phyloP scores from a whole-genome alignment of 176 grass and related monocot species.

The Phoenix roebelenii region DNA sequence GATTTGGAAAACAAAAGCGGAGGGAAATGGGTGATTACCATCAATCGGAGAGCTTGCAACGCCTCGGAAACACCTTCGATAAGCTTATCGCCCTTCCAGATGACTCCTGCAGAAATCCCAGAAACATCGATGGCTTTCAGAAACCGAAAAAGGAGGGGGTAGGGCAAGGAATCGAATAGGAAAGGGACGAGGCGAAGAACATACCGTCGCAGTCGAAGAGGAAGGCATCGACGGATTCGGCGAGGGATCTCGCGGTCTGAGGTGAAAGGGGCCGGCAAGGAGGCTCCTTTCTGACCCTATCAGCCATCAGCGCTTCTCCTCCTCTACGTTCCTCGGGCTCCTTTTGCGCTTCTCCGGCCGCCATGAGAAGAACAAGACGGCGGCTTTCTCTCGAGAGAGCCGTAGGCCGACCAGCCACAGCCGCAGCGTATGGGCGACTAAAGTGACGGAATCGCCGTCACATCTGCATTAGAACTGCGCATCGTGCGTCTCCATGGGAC shows the following conservation, averaged over 20 bases:
- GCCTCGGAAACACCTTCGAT: constrained; percentile 69
- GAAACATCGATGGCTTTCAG: constrained; percentile 3
- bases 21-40: constrained; percentile 28
- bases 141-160: neutral
- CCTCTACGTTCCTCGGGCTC: neutral
- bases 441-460: too few relatives aligned
- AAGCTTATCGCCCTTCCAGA: constrained; percentile 89
- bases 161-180: neutral
- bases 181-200: neutral
- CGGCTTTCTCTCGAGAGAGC: too few relatives aligned
- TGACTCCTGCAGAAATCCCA: constrained; percentile 42
- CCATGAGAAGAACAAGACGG: neutral
- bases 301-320: constrained; percentile 13
- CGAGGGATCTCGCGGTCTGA: constrained; percentile 47
- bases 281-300: constrained; percentile 3
- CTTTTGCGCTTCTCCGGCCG: neutral
- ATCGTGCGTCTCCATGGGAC: too few relatives aligned
- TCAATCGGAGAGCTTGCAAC: constrained; percentile 47
- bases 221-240: constrained; percentile 70
- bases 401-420: too few relatives aligned
- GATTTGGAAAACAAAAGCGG: neutral
- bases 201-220: constrained; percentile 90
- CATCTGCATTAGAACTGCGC: too few relatives aligned
- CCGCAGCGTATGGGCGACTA: too few relatives aligned
- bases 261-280: constrained; percentile 31